Evolutionary conservation across 106 monocot species (phyloP).

Genomic region (Phalaenopsis aphrodite): DNA sequence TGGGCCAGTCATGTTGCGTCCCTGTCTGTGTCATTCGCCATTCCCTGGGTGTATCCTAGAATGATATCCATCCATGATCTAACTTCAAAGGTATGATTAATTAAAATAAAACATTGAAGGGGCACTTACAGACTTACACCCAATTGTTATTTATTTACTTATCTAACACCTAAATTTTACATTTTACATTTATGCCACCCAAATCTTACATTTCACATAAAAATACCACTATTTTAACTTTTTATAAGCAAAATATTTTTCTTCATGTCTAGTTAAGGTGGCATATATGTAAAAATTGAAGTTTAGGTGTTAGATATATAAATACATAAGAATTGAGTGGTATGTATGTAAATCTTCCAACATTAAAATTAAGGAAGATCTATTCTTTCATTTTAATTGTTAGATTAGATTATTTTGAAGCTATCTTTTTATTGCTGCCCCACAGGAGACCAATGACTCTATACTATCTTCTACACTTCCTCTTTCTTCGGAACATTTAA

Average conservation of each 20-base stretch:
- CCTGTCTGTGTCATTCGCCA: slow-evolving; percentile 53
- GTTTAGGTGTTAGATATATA: too few species aligned
- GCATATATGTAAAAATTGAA: too few species aligned
- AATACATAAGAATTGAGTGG: too few species aligned
- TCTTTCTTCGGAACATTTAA: slow-evolving; percentile 79
- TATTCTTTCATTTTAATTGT: not conserved
- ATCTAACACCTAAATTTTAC: too few species aligned
- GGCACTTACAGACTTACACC: too few species aligned
- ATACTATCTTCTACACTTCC: slow-evolving; percentile 48
- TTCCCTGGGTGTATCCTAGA: slow-evolving; percentile 91
- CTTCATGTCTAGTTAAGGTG: too few species aligned
- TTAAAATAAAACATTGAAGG: not conserved
- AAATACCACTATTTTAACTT: too few species aligned
- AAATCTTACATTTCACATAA: too few species aligned
- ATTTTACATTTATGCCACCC: too few species aligned
- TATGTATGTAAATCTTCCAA: too few species aligned
- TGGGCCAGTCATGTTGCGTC: slow-evolving; percentile 59
- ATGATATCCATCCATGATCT: slow-evolving; percentile 85
- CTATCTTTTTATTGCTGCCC: not conserved
- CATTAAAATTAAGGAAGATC: not conserved
- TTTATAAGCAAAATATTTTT: too few species aligned
- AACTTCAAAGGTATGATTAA: slow-evolving; percentile 44
- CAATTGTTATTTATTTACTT: too few species aligned
- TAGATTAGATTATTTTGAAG: not conserved
- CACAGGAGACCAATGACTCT: slow-evolving; percentile 59